Percentiles rank a stretch among this genome's conserved stretches.
These are phyloP conservation scores for Corylus avellana DNA, from an alignment of 306 rosid genomes.

Conservation along the genomic window DNA sequence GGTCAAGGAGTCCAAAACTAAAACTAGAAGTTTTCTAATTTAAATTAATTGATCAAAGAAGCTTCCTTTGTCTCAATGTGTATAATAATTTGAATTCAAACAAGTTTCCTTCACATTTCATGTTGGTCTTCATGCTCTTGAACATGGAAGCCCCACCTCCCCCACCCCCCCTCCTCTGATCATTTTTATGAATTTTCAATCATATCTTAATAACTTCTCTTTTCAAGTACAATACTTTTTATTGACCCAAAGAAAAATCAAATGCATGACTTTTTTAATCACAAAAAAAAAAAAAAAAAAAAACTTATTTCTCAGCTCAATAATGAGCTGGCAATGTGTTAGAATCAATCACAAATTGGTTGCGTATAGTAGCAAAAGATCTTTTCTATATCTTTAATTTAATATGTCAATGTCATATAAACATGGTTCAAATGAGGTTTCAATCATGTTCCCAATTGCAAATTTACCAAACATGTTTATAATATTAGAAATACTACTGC, in stretches of 20 bases:
- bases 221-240: neutral
- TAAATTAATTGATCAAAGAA: neutral
- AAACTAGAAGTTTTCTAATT: neutral
- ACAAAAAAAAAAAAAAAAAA: neutral
- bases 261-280: neutral
- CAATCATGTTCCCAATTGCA: neutral
- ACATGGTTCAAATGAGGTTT: neutral
- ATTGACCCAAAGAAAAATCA: neutral
- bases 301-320: neutral
- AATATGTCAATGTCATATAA: slow-evolving; percentile 3
- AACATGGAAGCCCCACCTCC: slow-evolving; percentile 2
- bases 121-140: neutral
- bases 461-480: neutral
- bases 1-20: neutral
- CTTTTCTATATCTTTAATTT: neutral
- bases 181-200: neutral
- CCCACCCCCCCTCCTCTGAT: neutral
- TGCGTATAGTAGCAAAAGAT: neutral
- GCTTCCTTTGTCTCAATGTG: slow-evolving; percentile 1
- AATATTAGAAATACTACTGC: neutral
- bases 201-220: neutral
- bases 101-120: neutral
- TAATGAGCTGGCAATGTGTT: neutral
- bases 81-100: neutral
- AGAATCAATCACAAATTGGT: neutral